phyloP scores from a whole-genome alignment of 352 stramenopile genomes.

The Pythium aquatile region DNA sequence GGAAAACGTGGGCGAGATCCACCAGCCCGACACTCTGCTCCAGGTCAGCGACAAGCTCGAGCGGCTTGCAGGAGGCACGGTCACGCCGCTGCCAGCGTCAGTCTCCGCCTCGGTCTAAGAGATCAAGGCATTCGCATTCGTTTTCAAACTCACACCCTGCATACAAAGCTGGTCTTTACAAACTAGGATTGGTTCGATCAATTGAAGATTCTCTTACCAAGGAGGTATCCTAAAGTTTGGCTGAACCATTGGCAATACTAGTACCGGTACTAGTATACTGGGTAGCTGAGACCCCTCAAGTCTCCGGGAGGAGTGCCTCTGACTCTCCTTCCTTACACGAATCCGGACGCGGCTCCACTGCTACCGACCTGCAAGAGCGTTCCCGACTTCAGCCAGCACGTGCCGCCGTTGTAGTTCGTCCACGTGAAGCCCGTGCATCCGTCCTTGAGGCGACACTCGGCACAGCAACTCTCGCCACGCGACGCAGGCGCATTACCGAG shows the following conservation, averaged over 20 bases:
- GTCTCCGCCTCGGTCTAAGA: background rate
- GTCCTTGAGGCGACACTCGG: background rate
- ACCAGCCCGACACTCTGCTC: conserved; percentile 40
- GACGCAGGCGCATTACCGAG: conserved; percentile 1
- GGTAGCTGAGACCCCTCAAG: too few relatives aligned
- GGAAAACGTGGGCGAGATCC: conserved; percentile 42
- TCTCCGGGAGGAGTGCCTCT: too few relatives aligned
- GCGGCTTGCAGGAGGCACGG: background rate
- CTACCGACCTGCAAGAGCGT: background rate
- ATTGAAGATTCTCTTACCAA: too few relatives aligned
- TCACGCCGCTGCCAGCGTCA: background rate
- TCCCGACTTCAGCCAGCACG: conserved; percentile 47
- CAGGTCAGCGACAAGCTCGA: conserved; percentile 39
- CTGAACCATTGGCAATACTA: too few relatives aligned
- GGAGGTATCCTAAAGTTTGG: too few relatives aligned
- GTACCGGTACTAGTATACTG: too few relatives aligned
- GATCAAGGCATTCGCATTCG: background rate
- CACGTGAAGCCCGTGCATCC: conserved; percentile 26
- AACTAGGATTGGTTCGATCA: too few relatives aligned
- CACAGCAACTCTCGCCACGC: conserved; percentile 1
- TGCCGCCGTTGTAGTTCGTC: conserved; percentile 47
- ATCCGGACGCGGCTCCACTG: background rate
- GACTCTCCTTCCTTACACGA: background rate
- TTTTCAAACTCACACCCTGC: too few relatives aligned
- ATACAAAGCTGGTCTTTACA: too few relatives aligned